A percentile compares a stretch with the other conserved stretches of the same genome.
Evolutionary conservation across 2,329 filamentous ascomycete genomes (phyloP).

Genomic region (Cordyceps pruinosa): DNA sequence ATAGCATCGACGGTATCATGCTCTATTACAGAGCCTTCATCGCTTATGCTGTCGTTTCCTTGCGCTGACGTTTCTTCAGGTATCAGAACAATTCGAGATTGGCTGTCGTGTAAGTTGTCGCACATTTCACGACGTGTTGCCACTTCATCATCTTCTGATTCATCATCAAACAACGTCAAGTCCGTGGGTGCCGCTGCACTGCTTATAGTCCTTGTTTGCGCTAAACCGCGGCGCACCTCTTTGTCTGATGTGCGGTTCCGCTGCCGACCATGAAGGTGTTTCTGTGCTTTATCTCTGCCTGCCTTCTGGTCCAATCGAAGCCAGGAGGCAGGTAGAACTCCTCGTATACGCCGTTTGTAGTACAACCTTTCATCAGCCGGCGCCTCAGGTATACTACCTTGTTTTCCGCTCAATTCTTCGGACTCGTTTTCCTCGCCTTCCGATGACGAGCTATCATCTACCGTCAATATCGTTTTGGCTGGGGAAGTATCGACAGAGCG

Average conservation of each 20-base stretch:
- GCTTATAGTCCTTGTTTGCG: conserved; percentile 31
- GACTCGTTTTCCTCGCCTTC: not conserved
- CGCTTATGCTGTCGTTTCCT: conserved; percentile 15
- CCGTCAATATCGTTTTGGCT: not conserved
- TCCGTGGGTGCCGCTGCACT: conserved; percentile 22
- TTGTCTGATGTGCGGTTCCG: conserved; percentile 31
- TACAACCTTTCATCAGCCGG: conserved; percentile 36
- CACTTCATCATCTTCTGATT: conserved; percentile 37
- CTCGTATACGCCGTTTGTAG: conserved; percentile 42
- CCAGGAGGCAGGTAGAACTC: conserved; percentile 62
- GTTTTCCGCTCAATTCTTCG: not conserved
- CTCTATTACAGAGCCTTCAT: conserved; percentile 37
- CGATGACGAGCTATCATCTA: not conserved
- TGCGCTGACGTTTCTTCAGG: conserved; percentile 7
- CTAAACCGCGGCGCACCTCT: conserved; percentile 41
- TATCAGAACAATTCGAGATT: conserved; percentile 20
- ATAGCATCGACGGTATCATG: conserved; percentile 47
- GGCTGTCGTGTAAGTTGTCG: conserved; percentile 21
- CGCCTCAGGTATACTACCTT: conserved; percentile 19
- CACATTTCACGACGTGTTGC: conserved; percentile 16
- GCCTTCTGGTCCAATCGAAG: conserved; percentile 50
- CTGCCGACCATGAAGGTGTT: conserved; percentile 22
- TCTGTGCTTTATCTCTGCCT: conserved; percentile 25
- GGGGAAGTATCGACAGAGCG: not conserved
- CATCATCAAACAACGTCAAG: conserved; percentile 38